phyloP scores from a whole-genome alignment of 768 basidiomycete genomes.

The Crassisporium funariophilum region DNA sequence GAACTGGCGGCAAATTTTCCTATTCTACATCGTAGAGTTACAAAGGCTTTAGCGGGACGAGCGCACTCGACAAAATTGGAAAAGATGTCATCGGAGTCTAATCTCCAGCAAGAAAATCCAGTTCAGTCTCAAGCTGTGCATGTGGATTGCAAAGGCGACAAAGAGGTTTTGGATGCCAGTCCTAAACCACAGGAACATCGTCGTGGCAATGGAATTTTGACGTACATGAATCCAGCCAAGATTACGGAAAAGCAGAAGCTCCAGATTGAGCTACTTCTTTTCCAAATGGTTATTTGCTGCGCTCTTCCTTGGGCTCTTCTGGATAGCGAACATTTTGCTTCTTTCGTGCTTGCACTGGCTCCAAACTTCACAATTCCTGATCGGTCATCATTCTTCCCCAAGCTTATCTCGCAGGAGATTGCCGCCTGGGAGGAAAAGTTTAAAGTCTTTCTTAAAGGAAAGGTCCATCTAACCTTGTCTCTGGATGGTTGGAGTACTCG shows the following conservation, averaged over 20 bases:
- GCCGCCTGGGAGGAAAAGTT: conserved; percentile 14
- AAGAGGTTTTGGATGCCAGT: neutral
- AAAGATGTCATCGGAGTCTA: neutral
- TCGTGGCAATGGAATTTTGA: neutral
- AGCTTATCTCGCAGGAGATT: conserved; percentile 20
- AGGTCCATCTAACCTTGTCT: conserved; percentile 22
- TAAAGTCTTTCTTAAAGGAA: conserved; percentile 10
- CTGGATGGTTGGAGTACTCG: conserved; percentile 26
- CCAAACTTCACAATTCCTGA: conserved; percentile 20
- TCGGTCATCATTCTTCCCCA: conserved; percentile 20
- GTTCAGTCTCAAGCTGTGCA: too few species aligned
- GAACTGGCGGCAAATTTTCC: conserved; percentile 8
- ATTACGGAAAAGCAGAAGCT: conserved; percentile 8
- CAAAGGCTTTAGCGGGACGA: conserved; percentile 1
- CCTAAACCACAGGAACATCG: neutral
- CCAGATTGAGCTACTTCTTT: conserved; percentile 14
- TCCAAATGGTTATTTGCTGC: conserved; percentile 24
- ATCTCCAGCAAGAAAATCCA: neutral
- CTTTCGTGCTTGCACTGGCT: conserved; percentile 12
- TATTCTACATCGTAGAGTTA: neutral
- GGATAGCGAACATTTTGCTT: conserved; percentile 17
- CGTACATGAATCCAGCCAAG: conserved; percentile 16
- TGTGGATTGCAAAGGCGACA: too few species aligned
- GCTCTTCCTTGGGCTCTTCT: conserved; percentile 20
- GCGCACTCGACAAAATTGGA: conserved; percentile 16